These are phyloP conservation scores for Penicillium sp. DNA, from an alignment of 2,329 filamentous ascomycete genomes.

Conservation along the genomic window DNA sequence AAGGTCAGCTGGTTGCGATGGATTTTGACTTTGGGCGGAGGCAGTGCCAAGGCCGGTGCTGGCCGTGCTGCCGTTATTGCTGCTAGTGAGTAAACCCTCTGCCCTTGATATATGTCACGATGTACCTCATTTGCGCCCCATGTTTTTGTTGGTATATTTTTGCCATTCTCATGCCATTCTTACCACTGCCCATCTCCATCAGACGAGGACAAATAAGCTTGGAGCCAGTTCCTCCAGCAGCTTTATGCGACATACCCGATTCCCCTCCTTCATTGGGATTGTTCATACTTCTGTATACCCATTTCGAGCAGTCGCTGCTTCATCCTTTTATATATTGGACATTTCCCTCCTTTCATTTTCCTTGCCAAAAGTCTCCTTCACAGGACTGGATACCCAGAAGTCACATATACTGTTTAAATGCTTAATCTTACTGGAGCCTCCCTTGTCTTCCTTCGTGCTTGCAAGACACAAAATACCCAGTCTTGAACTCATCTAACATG, in stretches of 20 bases:
- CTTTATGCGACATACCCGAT: background rate
- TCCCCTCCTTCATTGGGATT: background rate
- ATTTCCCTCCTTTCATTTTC: background rate
- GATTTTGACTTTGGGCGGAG: constrained; percentile 41
- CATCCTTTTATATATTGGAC: background rate
- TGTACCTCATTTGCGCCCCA: constrained; percentile 7
- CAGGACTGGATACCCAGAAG: background rate
- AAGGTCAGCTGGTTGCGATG: constrained; percentile 40
- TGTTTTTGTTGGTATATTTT: constrained; percentile 2
- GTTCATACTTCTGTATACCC: constrained; percentile 16
- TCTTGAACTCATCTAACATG: constrained; percentile 1
- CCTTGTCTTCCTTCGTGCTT: background rate
- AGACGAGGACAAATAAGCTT: constrained; percentile 10
- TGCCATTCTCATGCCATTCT: constrained; percentile 1
- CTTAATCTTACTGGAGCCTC: background rate
- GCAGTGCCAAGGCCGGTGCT: constrained; percentile 36
- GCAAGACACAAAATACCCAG: background rate
- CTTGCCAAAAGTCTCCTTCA: background rate
- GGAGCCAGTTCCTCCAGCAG: background rate
- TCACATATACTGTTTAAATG: background rate
- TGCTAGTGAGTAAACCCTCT: constrained; percentile 37
- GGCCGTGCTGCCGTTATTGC: constrained; percentile 35
- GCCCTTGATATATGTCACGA: constrained; percentile 4
- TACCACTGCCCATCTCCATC: constrained; percentile 3
- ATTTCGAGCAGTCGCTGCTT: background rate